Conservation (phyloP, 192 early-diverging fungal species). For the Umbelopsis isabellina region DNA sequence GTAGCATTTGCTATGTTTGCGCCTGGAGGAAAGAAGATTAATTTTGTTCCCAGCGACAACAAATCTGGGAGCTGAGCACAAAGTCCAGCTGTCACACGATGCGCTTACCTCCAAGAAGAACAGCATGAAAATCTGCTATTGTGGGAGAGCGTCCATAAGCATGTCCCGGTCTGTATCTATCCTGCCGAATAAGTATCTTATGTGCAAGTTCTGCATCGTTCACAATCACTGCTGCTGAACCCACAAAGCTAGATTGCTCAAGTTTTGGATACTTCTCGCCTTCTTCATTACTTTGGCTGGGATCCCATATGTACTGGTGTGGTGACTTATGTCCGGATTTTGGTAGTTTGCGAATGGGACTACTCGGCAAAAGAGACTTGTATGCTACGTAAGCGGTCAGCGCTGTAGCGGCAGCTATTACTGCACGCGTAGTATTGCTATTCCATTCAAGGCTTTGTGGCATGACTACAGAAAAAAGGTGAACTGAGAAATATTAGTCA, state of each 20-base stretch:
- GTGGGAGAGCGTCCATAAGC: not conserved
- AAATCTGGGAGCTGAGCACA: too few relatives aligned
- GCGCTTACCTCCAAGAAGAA: not conserved
- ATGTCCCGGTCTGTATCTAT: not conserved
- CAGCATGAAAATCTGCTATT: not conserved
- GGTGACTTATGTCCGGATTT: not conserved
- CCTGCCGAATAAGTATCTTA: conserved; percentile 7
- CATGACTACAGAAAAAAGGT: too few relatives aligned
- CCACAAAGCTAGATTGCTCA: not conserved
- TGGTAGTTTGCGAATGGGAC: not conserved
- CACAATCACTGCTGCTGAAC: not conserved
- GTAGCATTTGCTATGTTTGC: not conserved
- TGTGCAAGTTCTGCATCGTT: not conserved
- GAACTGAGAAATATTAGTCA: too few relatives aligned
- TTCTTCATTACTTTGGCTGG: not conserved
- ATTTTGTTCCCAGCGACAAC: too few relatives aligned
- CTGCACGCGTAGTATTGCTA: too few relatives aligned
- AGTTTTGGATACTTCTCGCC: not conserved
- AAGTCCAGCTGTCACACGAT: too few relatives aligned
- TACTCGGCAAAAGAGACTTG: too few relatives aligned
- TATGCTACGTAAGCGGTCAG: not conserved
- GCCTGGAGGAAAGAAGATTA: not conserved
- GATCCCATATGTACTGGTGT: not conserved
- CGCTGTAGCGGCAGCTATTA: not conserved
- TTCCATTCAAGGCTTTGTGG: too few relatives aligned